Conservation (phyloP, 352 stramenopile species). For the Phytophthora colocasiae region DNA sequence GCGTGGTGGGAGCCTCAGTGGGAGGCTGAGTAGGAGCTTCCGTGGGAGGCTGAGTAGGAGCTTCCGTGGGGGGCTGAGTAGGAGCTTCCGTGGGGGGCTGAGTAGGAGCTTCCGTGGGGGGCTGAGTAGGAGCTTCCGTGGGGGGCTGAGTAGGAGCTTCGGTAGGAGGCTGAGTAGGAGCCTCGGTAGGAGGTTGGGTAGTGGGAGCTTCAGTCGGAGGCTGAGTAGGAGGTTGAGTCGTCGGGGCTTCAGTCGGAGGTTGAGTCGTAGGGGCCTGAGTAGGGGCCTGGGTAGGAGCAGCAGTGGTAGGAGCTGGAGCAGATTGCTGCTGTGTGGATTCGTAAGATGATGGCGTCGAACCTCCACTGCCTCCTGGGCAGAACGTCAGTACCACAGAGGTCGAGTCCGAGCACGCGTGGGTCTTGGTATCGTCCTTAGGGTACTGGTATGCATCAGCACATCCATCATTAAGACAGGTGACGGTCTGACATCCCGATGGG, state of each 20-base stretch:
- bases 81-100: background rate
- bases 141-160: background rate
- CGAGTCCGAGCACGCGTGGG: constrained; percentile 45
- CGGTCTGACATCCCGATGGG: constrained; percentile 44
- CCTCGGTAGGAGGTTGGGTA: background rate
- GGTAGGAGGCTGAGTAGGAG: background rate
- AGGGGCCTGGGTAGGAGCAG: background rate
- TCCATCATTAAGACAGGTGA: constrained; percentile 60
- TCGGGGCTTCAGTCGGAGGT: constrained; percentile 7
- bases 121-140: no score
- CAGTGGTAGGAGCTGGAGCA: background rate
- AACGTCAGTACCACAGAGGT: constrained; percentile 57
- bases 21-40: constrained; percentile 14
- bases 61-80: background rate
- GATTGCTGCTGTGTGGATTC: constrained; percentile 2
- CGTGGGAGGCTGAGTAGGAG: constrained; percentile 1
- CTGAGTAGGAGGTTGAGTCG: background rate
- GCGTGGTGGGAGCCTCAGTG: constrained; percentile 5
- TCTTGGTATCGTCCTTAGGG: constrained; percentile 65
- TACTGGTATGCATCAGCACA: constrained; percentile 74
- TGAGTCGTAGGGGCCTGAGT: background rate
- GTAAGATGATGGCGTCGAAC: background rate
- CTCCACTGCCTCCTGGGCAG: constrained; percentile 40
- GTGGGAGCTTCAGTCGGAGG: constrained; percentile 4
- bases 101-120: no score